Evolutionary conservation across 139 green algal species (phyloP), one percentile per base, ranked within the genome.

Genomic region (Desmodesmus armatus): DNA sequence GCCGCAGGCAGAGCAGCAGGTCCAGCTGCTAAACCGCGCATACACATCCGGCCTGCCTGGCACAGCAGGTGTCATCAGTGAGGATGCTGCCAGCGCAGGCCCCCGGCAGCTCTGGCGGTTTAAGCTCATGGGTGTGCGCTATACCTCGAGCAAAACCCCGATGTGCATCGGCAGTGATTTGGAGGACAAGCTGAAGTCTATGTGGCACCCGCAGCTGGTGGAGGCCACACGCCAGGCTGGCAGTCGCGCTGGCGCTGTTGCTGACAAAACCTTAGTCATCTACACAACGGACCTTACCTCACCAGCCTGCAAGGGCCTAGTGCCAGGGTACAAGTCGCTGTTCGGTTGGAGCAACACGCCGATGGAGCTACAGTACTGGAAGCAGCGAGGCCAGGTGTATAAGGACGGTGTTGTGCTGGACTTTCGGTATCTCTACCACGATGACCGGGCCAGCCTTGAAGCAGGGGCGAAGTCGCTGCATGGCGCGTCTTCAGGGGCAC

Each of bases 351-450:
- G 76, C n/a, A 82, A 29, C 13, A 82, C 35, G 2, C 76, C 76
- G n/a, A 41, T 43, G 17, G 76, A 82, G 37, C 27, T 82, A 25
- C 37, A 72, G 53, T 72, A 47, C 0, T 82, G 76, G 76, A 82
- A 82, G 55, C 76, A 82, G 27, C 25, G 58, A 40, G 55, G 31
- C 44, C 44, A 58, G 40, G 7, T 39, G 25, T 66, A 82, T 9
- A 53, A 55, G 27, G 76, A 82, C 29, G 76, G 76, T n/a, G 76
- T 82, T 17, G 76, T 82, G 9, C 39, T 82, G 9, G 76, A 82
- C 40, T 25, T 31, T 31, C 33, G 0, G 55, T 82, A 82, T 15
- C 40, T 82, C 21, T 62, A 27, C 19, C 62, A 79, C 29, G 49
- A 47, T 37, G 37, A n/a, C 31, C 4, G 67, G 47, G 19, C 67